Percentiles rank a stretch among this genome's conserved stretches.
Conservation (phyloP, 306 rosid genomes). For the Cucurbita argyrosperma region DNA sequence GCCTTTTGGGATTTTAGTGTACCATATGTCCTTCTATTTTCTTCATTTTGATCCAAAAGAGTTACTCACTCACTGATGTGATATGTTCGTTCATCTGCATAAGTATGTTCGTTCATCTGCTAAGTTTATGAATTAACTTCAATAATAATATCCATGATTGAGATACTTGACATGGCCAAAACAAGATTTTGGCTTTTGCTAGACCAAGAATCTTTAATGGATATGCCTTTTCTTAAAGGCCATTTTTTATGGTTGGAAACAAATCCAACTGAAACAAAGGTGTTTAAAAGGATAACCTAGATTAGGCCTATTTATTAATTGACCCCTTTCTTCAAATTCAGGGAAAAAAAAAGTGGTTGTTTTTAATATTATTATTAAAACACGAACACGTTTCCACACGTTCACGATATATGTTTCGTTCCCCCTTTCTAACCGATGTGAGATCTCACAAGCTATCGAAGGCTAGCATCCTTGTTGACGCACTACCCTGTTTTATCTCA, state of each 20-base stretch:
- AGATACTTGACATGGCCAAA: neutral
- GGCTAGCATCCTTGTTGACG: too few relatives aligned
- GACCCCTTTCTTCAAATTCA: neutral
- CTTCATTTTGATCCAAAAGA: neutral
- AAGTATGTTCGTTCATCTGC: neutral
- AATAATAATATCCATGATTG: neutral
- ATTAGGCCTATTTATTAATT: neutral
- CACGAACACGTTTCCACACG: too few relatives aligned
- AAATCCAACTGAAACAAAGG: slow-evolving; percentile 3
- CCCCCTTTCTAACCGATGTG: too few relatives aligned
- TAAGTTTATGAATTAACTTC: neutral
- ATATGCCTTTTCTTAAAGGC: neutral
- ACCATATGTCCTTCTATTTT: neutral
- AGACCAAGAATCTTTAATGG: neutral
- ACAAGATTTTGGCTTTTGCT: neutral
- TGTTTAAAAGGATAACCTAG: neutral
- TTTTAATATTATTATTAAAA: neutral
- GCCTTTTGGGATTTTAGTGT: neutral
- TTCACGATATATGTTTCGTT: too few relatives aligned
- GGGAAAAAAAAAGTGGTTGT: neutral
- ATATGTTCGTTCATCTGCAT: neutral
- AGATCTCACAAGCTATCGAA: too few relatives aligned
- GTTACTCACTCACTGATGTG: neutral
- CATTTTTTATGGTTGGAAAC: neutral
- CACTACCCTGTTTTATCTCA: too few relatives aligned